Percentiles rank a stretch among this genome's conserved stretches.
Evolutionary conservation across 2,329 filamentous ascomycete genomes (phyloP).

Genomic region (Ascochyta koolunga): DNA sequence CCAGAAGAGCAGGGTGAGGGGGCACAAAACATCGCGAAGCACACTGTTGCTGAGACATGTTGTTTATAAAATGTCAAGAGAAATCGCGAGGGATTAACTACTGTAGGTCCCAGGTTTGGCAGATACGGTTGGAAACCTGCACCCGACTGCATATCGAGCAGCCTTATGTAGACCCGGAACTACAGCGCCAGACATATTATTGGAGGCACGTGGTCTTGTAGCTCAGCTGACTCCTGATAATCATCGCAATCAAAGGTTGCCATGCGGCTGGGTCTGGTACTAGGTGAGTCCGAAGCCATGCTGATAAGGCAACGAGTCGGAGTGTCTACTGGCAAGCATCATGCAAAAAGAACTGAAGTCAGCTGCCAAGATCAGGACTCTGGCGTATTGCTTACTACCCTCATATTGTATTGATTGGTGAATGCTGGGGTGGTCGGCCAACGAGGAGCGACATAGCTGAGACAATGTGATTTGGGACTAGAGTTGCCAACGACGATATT

Average conservation of each 20-base stretch:
- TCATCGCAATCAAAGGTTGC: neutral
- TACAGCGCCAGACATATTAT: neutral
- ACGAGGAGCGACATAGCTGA: neutral
- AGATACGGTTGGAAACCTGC: neutral
- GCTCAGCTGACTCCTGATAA: neutral
- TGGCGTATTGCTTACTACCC: neutral
- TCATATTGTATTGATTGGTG: neutral
- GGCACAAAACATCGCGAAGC: conserved; percentile 26
- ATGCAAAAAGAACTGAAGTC: neutral
- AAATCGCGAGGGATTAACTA: neutral
- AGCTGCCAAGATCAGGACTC: neutral
- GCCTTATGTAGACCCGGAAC: neutral
- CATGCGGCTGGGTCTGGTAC: neutral
- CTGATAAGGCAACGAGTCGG: neutral
- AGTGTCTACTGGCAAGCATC: neutral
- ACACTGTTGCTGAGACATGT: conserved; percentile 18
- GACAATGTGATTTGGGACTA: neutral
- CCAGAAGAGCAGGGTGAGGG: conserved; percentile 27
- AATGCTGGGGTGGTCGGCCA: neutral
- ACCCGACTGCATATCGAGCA: neutral
- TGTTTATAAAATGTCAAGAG: neutral
- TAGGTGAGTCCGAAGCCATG: neutral
- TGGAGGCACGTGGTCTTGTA: too few species aligned
- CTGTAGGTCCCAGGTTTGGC: too few species aligned
- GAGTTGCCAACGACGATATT: too few species aligned